Percentiles rank a stretch among this genome's conserved stretches.
Conservation (phyloP, 306 rosid species). For the Begonia loranthoides region DNA sequence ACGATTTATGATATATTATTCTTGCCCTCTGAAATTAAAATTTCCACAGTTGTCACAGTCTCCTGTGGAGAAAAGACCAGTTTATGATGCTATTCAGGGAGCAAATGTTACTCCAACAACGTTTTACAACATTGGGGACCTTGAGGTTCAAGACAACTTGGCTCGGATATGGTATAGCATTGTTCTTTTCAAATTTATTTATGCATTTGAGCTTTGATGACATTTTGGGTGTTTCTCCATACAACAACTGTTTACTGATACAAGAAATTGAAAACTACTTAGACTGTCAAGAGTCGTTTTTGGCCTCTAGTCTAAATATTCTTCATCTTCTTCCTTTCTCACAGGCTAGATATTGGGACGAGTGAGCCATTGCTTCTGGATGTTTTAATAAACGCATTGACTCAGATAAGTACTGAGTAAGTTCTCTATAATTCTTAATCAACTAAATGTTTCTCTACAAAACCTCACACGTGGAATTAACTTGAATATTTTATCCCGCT, state of each 20-base stretch:
- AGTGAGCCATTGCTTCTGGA: constrained; percentile 69
- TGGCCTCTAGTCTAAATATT: no score
- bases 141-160: constrained; percentile 85
- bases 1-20: no score
- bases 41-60: constrained; percentile 63
- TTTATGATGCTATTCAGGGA: constrained; percentile 65
- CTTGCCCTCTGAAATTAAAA: no score
- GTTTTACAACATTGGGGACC: constrained; percentile 87
- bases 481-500: not conserved
- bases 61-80: constrained; percentile 56
- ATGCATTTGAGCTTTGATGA: no score
- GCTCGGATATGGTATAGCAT: constrained; percentile 68
- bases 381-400: constrained; percentile 72
- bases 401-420: constrained; percentile 91
- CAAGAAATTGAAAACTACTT: no score
- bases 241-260: not conserved
- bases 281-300: no score
- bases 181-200: no score
- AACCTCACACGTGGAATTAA: not conserved
- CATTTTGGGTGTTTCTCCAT: not conserved
- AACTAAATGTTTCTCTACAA: not conserved
- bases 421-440: constrained; percentile 14
- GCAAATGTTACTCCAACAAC: constrained; percentile 68
- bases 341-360: constrained; percentile 87
- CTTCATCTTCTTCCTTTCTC: constrained; percentile 7